These are phyloP conservation scores for Nakazawaea laoshanensis DNA, from an alignment of 805 yeast genomes.

Conservation along the genomic window DNA sequence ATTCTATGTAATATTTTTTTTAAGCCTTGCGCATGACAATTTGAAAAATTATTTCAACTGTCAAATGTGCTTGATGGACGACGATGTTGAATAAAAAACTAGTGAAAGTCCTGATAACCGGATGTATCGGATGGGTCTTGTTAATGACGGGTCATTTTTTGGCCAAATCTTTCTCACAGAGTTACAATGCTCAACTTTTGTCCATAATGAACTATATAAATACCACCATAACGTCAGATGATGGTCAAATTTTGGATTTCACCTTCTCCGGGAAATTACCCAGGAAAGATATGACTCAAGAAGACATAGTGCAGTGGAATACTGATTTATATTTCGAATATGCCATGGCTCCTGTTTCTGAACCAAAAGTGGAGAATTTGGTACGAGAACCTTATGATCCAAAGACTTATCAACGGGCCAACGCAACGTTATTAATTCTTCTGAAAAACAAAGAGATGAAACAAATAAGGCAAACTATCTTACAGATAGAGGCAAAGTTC, in stretches of 20 bases:
- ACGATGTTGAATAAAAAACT: conserved; percentile 3
- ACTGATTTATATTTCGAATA: background rate
- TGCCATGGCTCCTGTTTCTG: conserved; percentile 22
- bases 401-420: conserved; percentile 28
- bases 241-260: conserved; percentile 26
- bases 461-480: conserved; percentile 38
- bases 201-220: background rate
- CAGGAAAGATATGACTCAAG: background rate
- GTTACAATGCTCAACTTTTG: conserved; percentile 2
- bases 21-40: no score
- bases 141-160: conserved; percentile 4
- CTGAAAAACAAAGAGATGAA: conserved; percentile 50
- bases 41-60: no score
- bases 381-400: conserved; percentile 17
- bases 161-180: conserved; percentile 1
- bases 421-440: conserved; percentile 58
- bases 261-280: conserved; percentile 24
- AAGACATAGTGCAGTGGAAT: conserved; percentile 4
- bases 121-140: background rate
- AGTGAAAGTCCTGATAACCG: background rate
- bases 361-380: conserved; percentile 36
- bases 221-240: conserved; percentile 20
- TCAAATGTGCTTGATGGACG: background rate
- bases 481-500: conserved; percentile 49
- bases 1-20: background rate